Conservation (phyloP, 805 yeast genomes). For the Debaryomyces prosopidis region DNA sequence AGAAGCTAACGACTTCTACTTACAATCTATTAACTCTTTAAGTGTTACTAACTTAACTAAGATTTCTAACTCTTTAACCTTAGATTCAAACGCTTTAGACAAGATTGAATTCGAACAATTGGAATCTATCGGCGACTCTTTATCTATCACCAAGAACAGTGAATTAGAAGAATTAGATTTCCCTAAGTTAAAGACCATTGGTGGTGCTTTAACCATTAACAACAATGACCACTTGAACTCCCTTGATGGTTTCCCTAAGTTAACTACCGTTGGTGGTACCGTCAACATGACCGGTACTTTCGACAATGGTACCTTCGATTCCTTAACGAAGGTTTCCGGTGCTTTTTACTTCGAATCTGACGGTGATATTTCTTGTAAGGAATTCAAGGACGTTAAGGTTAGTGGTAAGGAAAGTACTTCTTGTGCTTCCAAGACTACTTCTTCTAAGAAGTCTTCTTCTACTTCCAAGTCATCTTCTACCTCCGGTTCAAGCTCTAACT, state of each 20-base stretch:
- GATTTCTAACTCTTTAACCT: conserved; percentile 81
- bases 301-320: conserved; percentile 72
- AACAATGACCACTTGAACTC: conserved; percentile 74
- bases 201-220: conserved; percentile 91
- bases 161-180: conserved; percentile 69
- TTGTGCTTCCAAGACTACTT: conserved; percentile 54
- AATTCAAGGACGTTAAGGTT: conserved; percentile 73
- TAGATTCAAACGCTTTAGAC: conserved; percentile 70
- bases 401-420: conserved; percentile 84
- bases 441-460: conserved; percentile 36
- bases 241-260: conserved; percentile 71
- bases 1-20: conserved; percentile 86
- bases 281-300: conserved; percentile 78
- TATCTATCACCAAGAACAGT: conserved; percentile 72
- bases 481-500: conserved; percentile 18
- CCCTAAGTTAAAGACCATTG: conserved; percentile 67
- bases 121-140: conserved; percentile 72
- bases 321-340: conserved; percentile 82
- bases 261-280: conserved; percentile 85
- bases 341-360: conserved; percentile 80
- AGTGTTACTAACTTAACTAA: conserved; percentile 65
- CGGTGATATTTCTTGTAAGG: conserved; percentile 79
- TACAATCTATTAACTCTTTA: conserved; percentile 77
- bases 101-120: conserved; percentile 56
- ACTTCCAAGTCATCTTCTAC: conserved; percentile 24